Evolutionary conservation across 108 stramenopile species (phyloP).

Genomic region (Discostella pseudostelligera): DNA sequence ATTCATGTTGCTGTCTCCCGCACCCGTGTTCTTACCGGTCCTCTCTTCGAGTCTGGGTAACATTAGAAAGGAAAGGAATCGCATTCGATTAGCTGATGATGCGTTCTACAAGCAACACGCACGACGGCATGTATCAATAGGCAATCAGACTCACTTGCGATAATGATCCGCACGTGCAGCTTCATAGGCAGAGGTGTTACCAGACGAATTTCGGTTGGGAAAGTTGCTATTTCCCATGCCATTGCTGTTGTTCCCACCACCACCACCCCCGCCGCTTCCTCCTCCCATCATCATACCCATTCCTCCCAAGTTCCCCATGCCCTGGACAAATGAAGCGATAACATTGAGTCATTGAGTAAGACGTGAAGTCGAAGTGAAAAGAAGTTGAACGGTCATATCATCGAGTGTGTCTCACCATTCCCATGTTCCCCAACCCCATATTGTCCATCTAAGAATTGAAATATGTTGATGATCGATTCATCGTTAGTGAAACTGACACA

Average conservation of each 20-base stretch:
- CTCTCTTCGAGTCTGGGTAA: conserved; percentile 6
- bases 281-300: conserved; percentile 15
- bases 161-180: conserved; percentile 81
- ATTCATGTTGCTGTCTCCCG: conserved; percentile 5
- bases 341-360: background rate
- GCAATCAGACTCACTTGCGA: conserved; percentile 19
- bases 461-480: no score
- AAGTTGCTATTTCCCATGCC: background rate
- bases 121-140: background rate
- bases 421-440: conserved; percentile 25
- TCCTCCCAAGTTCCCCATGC: conserved; percentile 23
- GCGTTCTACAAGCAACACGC: background rate
- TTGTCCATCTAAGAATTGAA: conserved; percentile 1
- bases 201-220: conserved; percentile 64
- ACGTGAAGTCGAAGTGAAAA: no score
- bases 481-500: no score
- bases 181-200: conserved; percentile 84
- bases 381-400: no score
- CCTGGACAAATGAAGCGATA: conserved; percentile 7
- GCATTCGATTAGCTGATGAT: no score
- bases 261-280: conserved; percentile 9
- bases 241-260: conserved; percentile 8
- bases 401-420: conserved; percentile 10
- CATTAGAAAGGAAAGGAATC: no score
- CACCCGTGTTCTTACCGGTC: conserved; percentile 5